These are phyloP conservation scores for Lizonia empirigonia DNA, from an alignment of 2,329 filamentous ascomycete species.

Conservation along the genomic window DNA sequence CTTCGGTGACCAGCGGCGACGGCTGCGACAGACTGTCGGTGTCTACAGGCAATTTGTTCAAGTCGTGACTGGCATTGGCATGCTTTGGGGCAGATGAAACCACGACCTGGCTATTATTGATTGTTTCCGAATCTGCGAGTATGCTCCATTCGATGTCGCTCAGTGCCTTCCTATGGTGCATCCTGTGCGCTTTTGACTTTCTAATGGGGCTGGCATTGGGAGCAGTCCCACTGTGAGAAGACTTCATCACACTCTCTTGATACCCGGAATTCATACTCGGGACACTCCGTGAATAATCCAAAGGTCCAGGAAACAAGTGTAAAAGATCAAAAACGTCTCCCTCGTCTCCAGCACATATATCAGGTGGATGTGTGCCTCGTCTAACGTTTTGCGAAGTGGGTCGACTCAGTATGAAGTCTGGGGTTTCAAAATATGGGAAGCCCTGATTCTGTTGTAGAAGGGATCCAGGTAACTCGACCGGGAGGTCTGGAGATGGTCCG, in stretches of 20 bases:
- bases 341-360: slow-evolving; percentile 9
- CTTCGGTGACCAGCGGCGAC: slow-evolving; percentile 32
- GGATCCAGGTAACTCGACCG: slow-evolving; percentile 37
- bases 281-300: slow-evolving; percentile 25
- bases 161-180: slow-evolving; percentile 24
- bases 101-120: slow-evolving; percentile 25
- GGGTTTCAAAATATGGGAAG: slow-evolving; percentile 29
- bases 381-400: slow-evolving; percentile 18
- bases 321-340: slow-evolving; percentile 14
- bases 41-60: slow-evolving; percentile 24
- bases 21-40: slow-evolving; percentile 28
- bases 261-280: slow-evolving; percentile 16
- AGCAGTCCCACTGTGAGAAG: slow-evolving; percentile 31
- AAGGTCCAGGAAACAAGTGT: slow-evolving; percentile 18
- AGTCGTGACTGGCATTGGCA: slow-evolving; percentile 28
- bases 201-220: slow-evolving; percentile 23
- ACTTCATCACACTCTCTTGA: slow-evolving; percentile 33
- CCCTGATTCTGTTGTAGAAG: slow-evolving; percentile 44
- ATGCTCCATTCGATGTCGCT: slow-evolving; percentile 28
- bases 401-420: slow-evolving; percentile 17
- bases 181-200: slow-evolving; percentile 29
- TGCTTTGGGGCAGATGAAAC: slow-evolving; percentile 22
- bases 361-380: slow-evolving; percentile 17
- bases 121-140: slow-evolving; percentile 18
- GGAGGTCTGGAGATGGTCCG: slow-evolving; percentile 46